These are phyloP conservation scores for Suhomyces yuchorum DNA, from an alignment of 1,139 yeast genomes.

Conservation along the genomic window DNA sequence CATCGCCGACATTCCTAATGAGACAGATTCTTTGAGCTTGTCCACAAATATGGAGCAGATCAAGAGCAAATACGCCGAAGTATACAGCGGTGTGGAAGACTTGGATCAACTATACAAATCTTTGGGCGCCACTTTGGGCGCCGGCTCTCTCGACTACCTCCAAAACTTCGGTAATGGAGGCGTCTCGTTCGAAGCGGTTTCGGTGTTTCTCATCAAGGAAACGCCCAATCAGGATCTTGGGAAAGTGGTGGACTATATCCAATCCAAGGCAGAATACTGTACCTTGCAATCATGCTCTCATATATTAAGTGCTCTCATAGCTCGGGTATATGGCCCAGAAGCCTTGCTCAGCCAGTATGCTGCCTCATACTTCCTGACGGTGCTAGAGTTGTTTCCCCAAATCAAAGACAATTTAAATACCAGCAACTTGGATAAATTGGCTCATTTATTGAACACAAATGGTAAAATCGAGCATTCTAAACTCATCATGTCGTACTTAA, in stretches of 20 bases:
- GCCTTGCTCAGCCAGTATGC: neutral
- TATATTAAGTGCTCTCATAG: slow-evolving; percentile 5
- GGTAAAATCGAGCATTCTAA: slow-evolving; percentile 23
- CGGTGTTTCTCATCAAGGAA: slow-evolving; percentile 23
- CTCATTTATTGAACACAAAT: slow-evolving; percentile 25
- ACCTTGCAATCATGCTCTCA: slow-evolving; percentile 23
- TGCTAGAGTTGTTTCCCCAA: slow-evolving; percentile 4
- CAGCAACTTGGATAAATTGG: slow-evolving; percentile 29
- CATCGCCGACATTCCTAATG: slow-evolving; percentile 20
- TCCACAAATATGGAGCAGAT: slow-evolving; percentile 7
- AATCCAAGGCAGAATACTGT: slow-evolving; percentile 19
- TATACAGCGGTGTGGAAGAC: slow-evolving; percentile 10
- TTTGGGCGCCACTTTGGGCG: slow-evolving; percentile 17
- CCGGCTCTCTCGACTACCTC: slow-evolving; percentile 13
- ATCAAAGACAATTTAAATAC: slow-evolving; percentile 20
- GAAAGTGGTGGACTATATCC: slow-evolving; percentile 23
- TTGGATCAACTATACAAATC: slow-evolving; percentile 21
- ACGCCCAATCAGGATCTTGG: slow-evolving; percentile 12
- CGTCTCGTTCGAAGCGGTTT: slow-evolving; percentile 27
- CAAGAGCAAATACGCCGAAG: neutral
- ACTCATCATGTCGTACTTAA: slow-evolving; percentile 23
- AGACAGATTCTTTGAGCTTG: slow-evolving; percentile 4
- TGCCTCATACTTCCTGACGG: slow-evolving; percentile 10
- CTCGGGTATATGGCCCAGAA: neutral
- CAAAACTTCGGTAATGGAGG: slow-evolving; percentile 5